Evolutionary conservation across 768 basidiomycete species (phyloP), one percentile per base, ranked within the genome.

Genomic region (Collybiopsis confluens): DNA sequence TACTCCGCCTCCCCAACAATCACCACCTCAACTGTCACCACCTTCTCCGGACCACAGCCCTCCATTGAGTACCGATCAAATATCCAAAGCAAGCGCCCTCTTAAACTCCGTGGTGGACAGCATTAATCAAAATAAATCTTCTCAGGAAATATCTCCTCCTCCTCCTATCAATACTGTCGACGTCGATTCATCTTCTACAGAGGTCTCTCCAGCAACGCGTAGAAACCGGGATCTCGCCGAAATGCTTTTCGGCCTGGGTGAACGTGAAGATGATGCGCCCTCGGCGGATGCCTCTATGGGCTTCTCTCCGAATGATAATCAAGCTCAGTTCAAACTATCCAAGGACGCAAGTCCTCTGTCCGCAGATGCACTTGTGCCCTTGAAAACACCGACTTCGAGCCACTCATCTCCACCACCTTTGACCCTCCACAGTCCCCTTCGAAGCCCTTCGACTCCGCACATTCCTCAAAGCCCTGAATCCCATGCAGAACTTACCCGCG

Each of bases 221-320:
- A 77, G 83, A 50, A 85, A 86, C 58, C 75, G 86, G 58, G 86
- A 88, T 62, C 76, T 92, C n/a, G 86, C 89, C 2, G 84, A 85
- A 53, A 85, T 83, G 16, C 70, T 92, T 38, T 90, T 92, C 60
- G 88, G 86, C 7, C 49, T 64, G 45, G 40, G 24, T 16, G 23
- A n/a, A 10, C 28, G 23, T 15, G 30, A 33, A 8, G 35, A 36
- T 36, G 47, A 51, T 37, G 10, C 27, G 20, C 33, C 37, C 15
- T 13, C 45, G n/a, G 9, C 54, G 13, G 10, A 18, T 33, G 30
- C 13, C 5, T 33, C 30, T 33, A 33, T 5, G 23, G 4, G 61
- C 18, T 47, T 57, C 18, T 62, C 65, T 52, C 55, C 64, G 15
- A 57, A 66, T 16, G 55, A 68, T 35, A 61, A 62, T 45, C 58